Conservation (phyloP, 2,329 filamentous ascomycete species). For the Macroventuria anomochaeta region DNA sequence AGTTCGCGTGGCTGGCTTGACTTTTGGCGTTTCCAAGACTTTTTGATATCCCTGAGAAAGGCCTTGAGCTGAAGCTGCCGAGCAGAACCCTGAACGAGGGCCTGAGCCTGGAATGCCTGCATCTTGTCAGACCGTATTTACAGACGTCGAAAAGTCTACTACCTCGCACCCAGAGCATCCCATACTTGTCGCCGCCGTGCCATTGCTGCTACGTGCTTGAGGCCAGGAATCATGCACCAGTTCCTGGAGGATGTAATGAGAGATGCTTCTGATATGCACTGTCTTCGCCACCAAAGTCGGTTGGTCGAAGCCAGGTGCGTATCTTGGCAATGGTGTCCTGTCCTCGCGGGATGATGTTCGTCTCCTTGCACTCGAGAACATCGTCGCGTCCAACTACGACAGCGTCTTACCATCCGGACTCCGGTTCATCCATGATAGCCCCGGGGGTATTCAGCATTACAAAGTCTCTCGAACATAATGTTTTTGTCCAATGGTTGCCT, state of each 20-base stretch:
- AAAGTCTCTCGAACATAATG: not conserved
- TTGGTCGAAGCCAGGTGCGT: conserved; percentile 26
- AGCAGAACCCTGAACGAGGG: conserved; percentile 34
- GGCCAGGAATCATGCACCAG: conserved; percentile 20
- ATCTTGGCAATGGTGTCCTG: conserved; percentile 22
- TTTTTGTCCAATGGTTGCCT: not conserved
- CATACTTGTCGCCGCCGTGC: conserved; percentile 15
- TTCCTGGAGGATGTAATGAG: conserved; percentile 21
- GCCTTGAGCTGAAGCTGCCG: conserved; percentile 32
- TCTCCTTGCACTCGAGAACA: conserved; percentile 43
- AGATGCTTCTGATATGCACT: conserved; percentile 28
- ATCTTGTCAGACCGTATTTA: not conserved
- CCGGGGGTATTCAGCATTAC: not conserved
- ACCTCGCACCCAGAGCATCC: conserved; percentile 31
- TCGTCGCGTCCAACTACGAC: conserved; percentile 38
- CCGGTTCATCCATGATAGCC: not conserved
- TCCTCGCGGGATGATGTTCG: conserved; percentile 41
- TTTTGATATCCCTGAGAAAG: not conserved
- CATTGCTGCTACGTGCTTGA: conserved; percentile 15
- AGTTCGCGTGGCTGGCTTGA: not conserved
- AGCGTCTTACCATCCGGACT: conserved; percentile 20
- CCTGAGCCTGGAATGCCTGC: conserved; percentile 46
- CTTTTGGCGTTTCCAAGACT: not conserved
- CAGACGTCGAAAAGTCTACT: not conserved
- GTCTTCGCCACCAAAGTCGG: conserved; percentile 17